These are phyloP conservation scores for Tetracentron sinense DNA, from an alignment of 164 flowering plant species.

Conservation along the genomic window DNA sequence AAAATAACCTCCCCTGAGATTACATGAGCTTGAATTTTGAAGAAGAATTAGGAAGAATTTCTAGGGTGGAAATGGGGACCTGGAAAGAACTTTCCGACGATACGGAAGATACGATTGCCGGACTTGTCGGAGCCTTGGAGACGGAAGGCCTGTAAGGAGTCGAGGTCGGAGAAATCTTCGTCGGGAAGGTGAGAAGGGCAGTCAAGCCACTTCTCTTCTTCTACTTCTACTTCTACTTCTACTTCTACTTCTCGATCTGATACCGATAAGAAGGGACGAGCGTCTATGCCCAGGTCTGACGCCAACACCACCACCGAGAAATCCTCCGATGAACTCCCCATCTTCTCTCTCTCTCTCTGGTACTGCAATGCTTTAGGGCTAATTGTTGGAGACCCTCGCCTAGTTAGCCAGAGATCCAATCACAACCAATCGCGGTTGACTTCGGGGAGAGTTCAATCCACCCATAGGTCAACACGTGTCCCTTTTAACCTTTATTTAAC, in stretches of 20 bases:
- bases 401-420: too few species aligned
- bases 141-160: constrained; percentile 51
- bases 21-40: too few species aligned
- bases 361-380: too few species aligned
- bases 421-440: too few species aligned
- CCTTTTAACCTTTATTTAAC: too few species aligned
- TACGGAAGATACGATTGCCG: constrained; percentile 69
- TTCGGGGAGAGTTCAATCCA: too few species aligned
- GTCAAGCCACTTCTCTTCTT: constrained; percentile 69
- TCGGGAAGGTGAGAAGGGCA: constrained; percentile 62
- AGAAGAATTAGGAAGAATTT: too few species aligned
- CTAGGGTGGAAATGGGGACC: constrained; percentile 31
- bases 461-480: too few species aligned
- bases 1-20: too few species aligned
- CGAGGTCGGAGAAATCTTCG: too few species aligned
- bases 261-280: constrained; percentile 51
- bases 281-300: constrained; percentile 76
- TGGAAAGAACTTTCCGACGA: constrained; percentile 87
- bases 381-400: too few species aligned
- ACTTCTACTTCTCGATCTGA: constrained; percentile 18
- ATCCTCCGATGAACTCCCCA: constrained; percentile 47
- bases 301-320: constrained; percentile 78
- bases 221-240: too few species aligned
- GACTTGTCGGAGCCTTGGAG: constrained; percentile 63
- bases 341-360: constrained; percentile 14